Evolutionary conservation across 768 basidiomycete genomes (phyloP).

Genomic region (Tylopilus plumbeoviolaceoides): DNA sequence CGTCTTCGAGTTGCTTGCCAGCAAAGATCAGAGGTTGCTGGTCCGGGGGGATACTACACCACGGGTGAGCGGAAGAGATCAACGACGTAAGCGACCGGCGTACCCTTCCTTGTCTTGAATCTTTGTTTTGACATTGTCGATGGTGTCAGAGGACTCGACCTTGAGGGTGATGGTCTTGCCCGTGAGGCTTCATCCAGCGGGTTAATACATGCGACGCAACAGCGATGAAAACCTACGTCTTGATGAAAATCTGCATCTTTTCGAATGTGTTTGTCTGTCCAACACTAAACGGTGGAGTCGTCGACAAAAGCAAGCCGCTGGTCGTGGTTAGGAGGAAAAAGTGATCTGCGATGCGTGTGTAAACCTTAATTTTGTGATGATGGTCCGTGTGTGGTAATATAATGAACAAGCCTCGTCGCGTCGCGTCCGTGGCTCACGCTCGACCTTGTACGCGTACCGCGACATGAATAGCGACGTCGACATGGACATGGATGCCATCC

Average conservation of each 20-base stretch:
- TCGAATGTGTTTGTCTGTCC: constrained; percentile 82
- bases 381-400: constrained; percentile 41
- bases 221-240: constrained; percentile 59
- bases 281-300: constrained; percentile 89
- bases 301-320: constrained; percentile 76
- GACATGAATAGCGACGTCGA: constrained; percentile 56
- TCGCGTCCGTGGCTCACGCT: not conserved
- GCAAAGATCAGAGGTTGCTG: constrained; percentile 99
- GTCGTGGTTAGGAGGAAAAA: constrained; percentile 20
- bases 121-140: constrained; percentile 97
- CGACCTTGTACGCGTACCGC: not conserved
- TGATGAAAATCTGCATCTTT: constrained; percentile 97
- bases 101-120: constrained; percentile 98
- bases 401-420: not conserved
- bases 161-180: constrained; percentile 99
- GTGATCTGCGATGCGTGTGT: constrained; percentile 7
- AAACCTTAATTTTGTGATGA: constrained; percentile 35
- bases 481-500: constrained; percentile 41
- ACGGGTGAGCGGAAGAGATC: constrained; percentile 3
- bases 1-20: constrained; percentile 99
- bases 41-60: constrained; percentile 77
- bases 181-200: constrained; percentile 68
- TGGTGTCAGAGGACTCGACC: constrained; percentile 95
- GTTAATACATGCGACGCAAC: not conserved
- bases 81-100: constrained; percentile 14